phyloP scores from a whole-genome alignment of 139 green algal genomes.

The Chlamydomonas asymmetrica region DNA sequence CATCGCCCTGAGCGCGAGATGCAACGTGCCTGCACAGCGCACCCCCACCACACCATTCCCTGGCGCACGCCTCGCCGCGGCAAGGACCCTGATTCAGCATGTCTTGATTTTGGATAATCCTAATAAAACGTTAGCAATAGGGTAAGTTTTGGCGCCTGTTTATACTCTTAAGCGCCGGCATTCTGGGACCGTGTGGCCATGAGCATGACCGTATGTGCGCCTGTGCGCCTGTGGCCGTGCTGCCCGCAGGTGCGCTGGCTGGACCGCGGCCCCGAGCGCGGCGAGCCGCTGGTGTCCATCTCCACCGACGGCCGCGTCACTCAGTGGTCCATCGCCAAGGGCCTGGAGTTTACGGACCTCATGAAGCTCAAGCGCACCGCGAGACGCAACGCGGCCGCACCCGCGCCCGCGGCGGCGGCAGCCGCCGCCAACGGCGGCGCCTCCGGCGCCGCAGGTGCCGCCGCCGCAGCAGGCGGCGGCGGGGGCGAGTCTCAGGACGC shows the following conservation, averaged over 20 bases:
- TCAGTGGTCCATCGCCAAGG: conserved; percentile 79
- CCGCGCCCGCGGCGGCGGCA: not conserved
- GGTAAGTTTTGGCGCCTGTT: no score
- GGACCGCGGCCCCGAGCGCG: conserved; percentile 63
- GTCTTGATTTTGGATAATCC: no score
- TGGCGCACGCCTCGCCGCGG: no score
- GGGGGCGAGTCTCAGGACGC: conserved; percentile 51
- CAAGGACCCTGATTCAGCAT: no score
- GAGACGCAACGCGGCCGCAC: conserved; percentile 22
- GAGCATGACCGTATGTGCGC: not conserved
- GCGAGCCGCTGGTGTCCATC: conserved; percentile 82
- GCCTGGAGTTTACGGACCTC: conserved; percentile 78
- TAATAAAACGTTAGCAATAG: no score
- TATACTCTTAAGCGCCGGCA: no score
- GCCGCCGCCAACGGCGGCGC: not conserved
- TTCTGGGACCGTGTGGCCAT: no score
- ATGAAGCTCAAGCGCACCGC: conserved; percentile 79
- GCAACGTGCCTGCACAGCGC: no score
- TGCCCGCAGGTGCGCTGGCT: conserved; percentile 66
- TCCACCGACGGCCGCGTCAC: conserved; percentile 85
- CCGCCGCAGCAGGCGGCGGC: conserved; percentile 3
- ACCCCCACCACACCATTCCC: no score
- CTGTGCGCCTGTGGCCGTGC: not conserved
- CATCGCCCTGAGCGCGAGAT: no score
- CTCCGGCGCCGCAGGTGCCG: conserved; percentile 1